These are phyloP conservation scores for Sphenostylis stenocarpa DNA, from an alignment of 306 rosid species.

Conservation along the genomic window DNA sequence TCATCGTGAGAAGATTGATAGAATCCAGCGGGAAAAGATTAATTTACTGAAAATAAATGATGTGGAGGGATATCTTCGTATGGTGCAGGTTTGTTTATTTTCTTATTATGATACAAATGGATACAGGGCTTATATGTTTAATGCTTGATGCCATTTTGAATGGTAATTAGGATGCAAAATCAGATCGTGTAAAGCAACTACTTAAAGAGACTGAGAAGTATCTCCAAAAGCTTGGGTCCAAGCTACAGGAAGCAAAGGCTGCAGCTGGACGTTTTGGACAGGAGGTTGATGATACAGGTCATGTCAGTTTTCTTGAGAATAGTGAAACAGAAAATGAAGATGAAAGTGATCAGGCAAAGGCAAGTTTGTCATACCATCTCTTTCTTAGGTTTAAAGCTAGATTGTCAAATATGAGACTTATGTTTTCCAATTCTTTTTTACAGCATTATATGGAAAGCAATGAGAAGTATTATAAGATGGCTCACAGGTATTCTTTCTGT, in stretches of 20 bases:
- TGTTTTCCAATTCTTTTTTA: constrained; percentile 37
- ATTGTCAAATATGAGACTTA: constrained; percentile 26
- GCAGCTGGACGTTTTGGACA: constrained; percentile 61
- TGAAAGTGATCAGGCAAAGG: constrained; percentile 99
- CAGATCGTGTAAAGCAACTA: constrained; percentile 98
- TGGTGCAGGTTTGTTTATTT: constrained; percentile 85
- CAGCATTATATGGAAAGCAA: constrained; percentile 99
- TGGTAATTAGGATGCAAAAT: constrained; percentile 82
- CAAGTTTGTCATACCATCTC: constrained; percentile 35
- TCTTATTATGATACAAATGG: constrained; percentile 3
- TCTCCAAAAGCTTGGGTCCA: constrained; percentile 98
- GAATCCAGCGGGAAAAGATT: constrained; percentile 98
- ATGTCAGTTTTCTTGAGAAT: constrained; percentile 49
- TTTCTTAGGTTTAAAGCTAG: constrained; percentile 19
- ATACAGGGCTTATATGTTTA: constrained; percentile 9
- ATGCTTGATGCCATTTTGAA: constrained; percentile 17
- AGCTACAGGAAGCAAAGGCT: constrained; percentile 81
- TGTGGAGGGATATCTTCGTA: constrained; percentile 97
- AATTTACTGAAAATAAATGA: constrained; percentile 96
- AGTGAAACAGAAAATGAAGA: constrained; percentile 89
- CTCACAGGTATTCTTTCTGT: constrained; percentile 74
- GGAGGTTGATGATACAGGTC: constrained; percentile 68
- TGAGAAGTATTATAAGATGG: constrained; percentile 98
- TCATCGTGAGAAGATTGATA: constrained; percentile 96
- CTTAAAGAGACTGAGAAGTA: constrained; percentile 97